Evolutionary conservation across 305 asterid species (phyloP), one percentile per base, ranked within the genome.

Genomic region (Withania somnifera): DNA sequence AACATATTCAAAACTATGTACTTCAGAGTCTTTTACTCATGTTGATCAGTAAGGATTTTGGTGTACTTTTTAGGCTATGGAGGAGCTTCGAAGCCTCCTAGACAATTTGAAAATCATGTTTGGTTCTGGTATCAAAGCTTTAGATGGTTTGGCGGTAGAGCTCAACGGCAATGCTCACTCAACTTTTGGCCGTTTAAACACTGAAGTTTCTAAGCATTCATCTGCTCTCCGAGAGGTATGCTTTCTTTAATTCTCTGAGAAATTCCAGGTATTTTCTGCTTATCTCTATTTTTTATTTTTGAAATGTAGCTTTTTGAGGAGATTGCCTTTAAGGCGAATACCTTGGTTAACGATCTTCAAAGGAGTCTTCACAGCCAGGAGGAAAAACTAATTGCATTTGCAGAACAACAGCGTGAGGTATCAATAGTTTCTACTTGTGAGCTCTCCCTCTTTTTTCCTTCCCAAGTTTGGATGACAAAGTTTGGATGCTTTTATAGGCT

Each of bases 131-230:
- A 91, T 97, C 87, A 86, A 95, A 85, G 91, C 91, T 86, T 88
- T 97, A 84, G 91, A 92, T 87, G 91, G 88, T 86, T 87, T 97
- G 86, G 92, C 97, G 32, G 98, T 90, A 84, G 97, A 97, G 84
- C 91, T 97, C 82, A 93, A 89, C 86, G 84, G 87, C 42, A 93
- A 91, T 84, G 89, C 97, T 57, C 92, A 88, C 81, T 89, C 93
- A 81, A 93, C 97, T 61, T 93, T 92, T 88, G 90, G 89, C 78
- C 90, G 47, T 79, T 88, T 97, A 85, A 93, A 90, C 89, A 90
- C 94, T 82, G 97, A 97, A 88, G 95, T 95, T 89, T 90, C 97
- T 11, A 91, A 91, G 78, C 98, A 95, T 86, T 95, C 99, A 53
- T 89, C 91, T 34, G 92, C 94, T 69, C 82, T 93, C 66, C 93